Evolutionary conservation across 768 basidiomycete genomes (phyloP).

Genomic region (Crepidotus variabilis): DNA sequence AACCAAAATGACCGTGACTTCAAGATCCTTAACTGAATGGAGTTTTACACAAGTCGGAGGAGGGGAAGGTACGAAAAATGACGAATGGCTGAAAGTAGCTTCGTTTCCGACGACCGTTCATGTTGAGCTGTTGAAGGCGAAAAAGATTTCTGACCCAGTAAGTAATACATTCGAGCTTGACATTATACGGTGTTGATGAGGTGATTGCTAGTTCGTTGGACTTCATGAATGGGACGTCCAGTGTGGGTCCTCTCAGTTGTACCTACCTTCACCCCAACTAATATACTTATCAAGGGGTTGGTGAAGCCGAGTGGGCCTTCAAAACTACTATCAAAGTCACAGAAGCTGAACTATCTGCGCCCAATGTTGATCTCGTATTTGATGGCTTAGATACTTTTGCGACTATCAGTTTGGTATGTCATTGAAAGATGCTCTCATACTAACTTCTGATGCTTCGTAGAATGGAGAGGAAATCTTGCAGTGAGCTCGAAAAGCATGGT

Average conservation of each 20-base stretch:
- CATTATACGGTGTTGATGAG: not conserved
- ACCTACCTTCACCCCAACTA: not conserved
- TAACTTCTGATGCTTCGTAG: slow-evolving; percentile 30
- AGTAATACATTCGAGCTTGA: slow-evolving; percentile 15
- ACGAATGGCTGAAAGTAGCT: slow-evolving; percentile 63
- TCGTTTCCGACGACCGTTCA: slow-evolving; percentile 84
- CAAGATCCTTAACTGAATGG: slow-evolving; percentile 44
- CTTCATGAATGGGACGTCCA: slow-evolving; percentile 89
- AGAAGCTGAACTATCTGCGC: slow-evolving; percentile 37
- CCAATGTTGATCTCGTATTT: slow-evolving; percentile 73
- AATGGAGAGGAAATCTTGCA: slow-evolving; percentile 69
- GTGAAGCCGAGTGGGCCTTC: slow-evolving; percentile 85
- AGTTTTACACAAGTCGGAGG: slow-evolving; percentile 65
- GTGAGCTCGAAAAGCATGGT: slow-evolving; percentile 29
- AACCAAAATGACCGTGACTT: slow-evolving; percentile 8
- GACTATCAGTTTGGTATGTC: slow-evolving; percentile 59
- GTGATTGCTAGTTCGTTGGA: slow-evolving; percentile 54
- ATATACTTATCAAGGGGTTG: slow-evolving; percentile 62
- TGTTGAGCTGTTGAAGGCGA: slow-evolving; percentile 71
- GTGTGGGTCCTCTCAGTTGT: slow-evolving; percentile 44
- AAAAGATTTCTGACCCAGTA: slow-evolving; percentile 84
- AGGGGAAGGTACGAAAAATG: slow-evolving; percentile 51
- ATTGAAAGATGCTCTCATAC: not conserved
- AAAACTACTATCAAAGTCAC: slow-evolving; percentile 57
- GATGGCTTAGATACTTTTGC: slow-evolving; percentile 93